A percentile compares a stretch with the other conserved stretches of the same genome.
Evolutionary conservation across 1,284 basidiomycete genomes (phyloP).

Genomic region (Pyrrhoderma lamaoense): DNA sequence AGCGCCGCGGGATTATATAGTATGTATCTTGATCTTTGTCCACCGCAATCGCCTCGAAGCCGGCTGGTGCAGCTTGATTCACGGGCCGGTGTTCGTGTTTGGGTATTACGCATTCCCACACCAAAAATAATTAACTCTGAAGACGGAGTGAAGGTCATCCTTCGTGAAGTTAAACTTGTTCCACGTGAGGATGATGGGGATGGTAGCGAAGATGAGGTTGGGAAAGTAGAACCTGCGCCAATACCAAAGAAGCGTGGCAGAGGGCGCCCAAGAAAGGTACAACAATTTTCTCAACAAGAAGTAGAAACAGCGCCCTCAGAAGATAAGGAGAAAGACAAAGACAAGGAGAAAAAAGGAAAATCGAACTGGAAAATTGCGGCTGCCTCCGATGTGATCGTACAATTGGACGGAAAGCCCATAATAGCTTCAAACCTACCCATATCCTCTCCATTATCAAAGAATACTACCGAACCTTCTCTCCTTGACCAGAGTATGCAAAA

Average conservation of each 20-base stretch:
- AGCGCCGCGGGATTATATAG: constrained; percentile 40
- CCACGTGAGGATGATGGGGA: constrained; percentile 28
- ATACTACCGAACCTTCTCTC: not conserved
- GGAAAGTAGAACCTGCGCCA: not conserved
- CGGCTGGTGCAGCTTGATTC: constrained; percentile 45
- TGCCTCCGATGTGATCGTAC: constrained; percentile 9
- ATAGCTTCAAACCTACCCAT: not conserved
- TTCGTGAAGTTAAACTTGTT: constrained; percentile 9
- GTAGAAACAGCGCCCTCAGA: not conserved
- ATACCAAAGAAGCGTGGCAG: constrained; percentile 15
- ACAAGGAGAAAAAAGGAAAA: not conserved
- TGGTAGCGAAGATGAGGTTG: constrained; percentile 32
- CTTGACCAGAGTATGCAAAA: not conserved
- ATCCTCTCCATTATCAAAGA: not conserved
- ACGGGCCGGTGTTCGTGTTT: constrained; percentile 57
- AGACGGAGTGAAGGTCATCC: constrained; percentile 20
- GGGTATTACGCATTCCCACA: constrained; percentile 53
- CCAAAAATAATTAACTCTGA: constrained; percentile 33
- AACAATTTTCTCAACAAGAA: constrained; percentile 1
- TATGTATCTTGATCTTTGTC: constrained; percentile 34
- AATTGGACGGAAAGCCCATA: constrained; percentile 11
- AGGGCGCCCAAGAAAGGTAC: constrained; percentile 15
- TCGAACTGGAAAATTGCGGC: not conserved
- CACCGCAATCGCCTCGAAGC: constrained; percentile 39
- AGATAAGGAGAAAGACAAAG: not conserved